Conservation (phyloP, 768 basidiomycete species). For the Podaxis sp. region DNA sequence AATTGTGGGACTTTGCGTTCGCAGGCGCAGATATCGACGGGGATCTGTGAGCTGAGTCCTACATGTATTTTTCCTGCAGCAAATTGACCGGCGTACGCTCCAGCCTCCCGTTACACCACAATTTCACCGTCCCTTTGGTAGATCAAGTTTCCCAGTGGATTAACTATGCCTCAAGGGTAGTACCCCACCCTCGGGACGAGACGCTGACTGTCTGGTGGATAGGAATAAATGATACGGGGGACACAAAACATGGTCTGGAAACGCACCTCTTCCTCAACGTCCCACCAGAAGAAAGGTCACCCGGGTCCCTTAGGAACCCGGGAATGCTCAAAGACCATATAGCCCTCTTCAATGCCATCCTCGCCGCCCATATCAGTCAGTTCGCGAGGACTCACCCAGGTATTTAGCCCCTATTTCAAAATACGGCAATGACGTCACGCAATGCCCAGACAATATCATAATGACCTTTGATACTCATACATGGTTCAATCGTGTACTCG, state of each 20-base stretch:
- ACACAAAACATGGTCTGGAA: conserved; percentile 41
- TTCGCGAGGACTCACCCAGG: conserved; percentile 40
- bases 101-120: conserved; percentile 48
- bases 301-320: conserved; percentile 33
- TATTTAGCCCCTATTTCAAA: conserved; percentile 15
- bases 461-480: conserved; percentile 51
- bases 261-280: conserved; percentile 57
- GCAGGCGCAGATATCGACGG: conserved; percentile 50
- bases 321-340: conserved; percentile 40
- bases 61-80: background rate
- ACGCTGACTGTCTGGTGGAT: conserved; percentile 59
- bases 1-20: conserved; percentile 58
- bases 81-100: background rate
- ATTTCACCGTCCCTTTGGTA: conserved; percentile 46
- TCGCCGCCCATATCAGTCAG: conserved; percentile 31
- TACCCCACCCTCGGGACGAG: conserved; percentile 41
- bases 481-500: conserved; percentile 48
- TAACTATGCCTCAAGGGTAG: conserved; percentile 39
- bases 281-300: conserved; percentile 53
- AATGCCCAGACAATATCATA: conserved; percentile 32
- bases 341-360: conserved; percentile 40
- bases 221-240: conserved; percentile 59
- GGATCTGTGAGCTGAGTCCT: conserved; percentile 29
- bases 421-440: background rate
- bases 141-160: conserved; percentile 52